phyloP scores from a whole-genome alignment of 768 basidiomycete species.

The Termitomyces sp. region DNA sequence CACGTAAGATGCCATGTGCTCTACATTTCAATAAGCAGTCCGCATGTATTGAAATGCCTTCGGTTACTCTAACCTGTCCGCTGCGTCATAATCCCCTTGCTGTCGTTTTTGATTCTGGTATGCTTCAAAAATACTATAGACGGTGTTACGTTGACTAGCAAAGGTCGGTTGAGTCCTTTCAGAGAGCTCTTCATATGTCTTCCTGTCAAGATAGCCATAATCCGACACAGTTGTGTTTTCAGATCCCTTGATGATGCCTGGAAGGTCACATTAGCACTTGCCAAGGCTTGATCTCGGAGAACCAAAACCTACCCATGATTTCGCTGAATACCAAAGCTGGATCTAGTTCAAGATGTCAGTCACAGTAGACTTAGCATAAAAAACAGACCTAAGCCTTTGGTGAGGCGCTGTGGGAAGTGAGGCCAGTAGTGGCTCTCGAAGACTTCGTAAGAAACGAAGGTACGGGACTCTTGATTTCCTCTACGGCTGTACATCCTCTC shows the following conservation, averaged over 20 bases:
- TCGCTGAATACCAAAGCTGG: constrained; percentile 60
- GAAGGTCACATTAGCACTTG: neutral
- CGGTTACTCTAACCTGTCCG: constrained; percentile 45
- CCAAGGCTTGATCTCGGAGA: neutral
- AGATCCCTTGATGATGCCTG: constrained; percentile 70
- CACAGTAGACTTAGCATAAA: neutral
- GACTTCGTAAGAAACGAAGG: constrained; percentile 36
- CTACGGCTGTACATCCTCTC: neutral
- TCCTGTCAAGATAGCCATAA: constrained; percentile 34
- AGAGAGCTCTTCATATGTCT: constrained; percentile 43
- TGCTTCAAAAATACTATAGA: constrained; percentile 49
- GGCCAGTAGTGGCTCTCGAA: constrained; percentile 56
- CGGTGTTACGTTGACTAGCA: constrained; percentile 35
- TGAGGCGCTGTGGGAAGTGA: constrained; percentile 45
- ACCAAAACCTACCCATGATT: constrained; percentile 44
- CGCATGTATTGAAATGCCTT: neutral
- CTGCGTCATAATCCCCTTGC: constrained; percentile 43
- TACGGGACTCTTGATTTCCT: constrained; percentile 6
- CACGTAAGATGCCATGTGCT: constrained; percentile 43
- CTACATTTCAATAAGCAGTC: constrained; percentile 23
- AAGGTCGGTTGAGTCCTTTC: constrained; percentile 50
- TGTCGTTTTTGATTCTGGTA: constrained; percentile 44
- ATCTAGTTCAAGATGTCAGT: constrained; percentile 30
- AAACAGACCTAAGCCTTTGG: constrained; percentile 46
- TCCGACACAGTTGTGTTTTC: constrained; percentile 38